Conservation (phyloP, 2,329 filamentous ascomycete species). For the Aureobasidium vineae region DNA sequence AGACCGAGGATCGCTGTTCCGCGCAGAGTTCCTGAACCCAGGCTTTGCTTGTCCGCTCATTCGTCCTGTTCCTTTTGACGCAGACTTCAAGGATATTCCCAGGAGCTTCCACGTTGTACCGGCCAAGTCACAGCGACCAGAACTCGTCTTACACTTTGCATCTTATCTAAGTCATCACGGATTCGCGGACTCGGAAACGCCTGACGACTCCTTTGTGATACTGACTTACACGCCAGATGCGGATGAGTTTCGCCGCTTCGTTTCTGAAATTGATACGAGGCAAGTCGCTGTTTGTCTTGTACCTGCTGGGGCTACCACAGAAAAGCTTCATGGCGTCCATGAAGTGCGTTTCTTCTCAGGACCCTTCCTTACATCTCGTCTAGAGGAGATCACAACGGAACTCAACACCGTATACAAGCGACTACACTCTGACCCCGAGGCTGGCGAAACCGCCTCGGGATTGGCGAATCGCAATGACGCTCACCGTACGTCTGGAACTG, state of each 20-base stretch:
- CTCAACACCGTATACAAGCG: slow-evolving; percentile 25
- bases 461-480: background rate
- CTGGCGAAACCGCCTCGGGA: slow-evolving; percentile 21
- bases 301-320: slow-evolving; percentile 32
- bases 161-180: slow-evolving; percentile 30
- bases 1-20: slow-evolving; percentile 45
- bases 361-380: slow-evolving; percentile 33
- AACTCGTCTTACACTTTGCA: slow-evolving; percentile 29
- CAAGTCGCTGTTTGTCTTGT: slow-evolving; percentile 38
- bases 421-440: slow-evolving; percentile 8
- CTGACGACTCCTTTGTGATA: slow-evolving; percentile 32
- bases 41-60: slow-evolving; percentile 31
- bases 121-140: slow-evolving; percentile 6
- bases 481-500: background rate
- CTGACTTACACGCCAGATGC: slow-evolving; percentile 35
- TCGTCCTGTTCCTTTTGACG: background rate
- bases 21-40: slow-evolving; percentile 36
- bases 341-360: slow-evolving; percentile 35
- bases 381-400: slow-evolving; percentile 29
- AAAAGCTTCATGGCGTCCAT: slow-evolving; percentile 31
- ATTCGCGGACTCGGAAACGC: slow-evolving; percentile 20
- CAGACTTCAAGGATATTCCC: slow-evolving; percentile 3
- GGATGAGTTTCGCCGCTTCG: slow-evolving; percentile 29
- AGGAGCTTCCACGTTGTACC: slow-evolving; percentile 25
- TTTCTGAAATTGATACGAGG: slow-evolving; percentile 7